Evolutionary conservation across 768 basidiomycete genomes (phyloP), one percentile per base, ranked within the genome.

Genomic region (Gymnopilus junonius): DNA sequence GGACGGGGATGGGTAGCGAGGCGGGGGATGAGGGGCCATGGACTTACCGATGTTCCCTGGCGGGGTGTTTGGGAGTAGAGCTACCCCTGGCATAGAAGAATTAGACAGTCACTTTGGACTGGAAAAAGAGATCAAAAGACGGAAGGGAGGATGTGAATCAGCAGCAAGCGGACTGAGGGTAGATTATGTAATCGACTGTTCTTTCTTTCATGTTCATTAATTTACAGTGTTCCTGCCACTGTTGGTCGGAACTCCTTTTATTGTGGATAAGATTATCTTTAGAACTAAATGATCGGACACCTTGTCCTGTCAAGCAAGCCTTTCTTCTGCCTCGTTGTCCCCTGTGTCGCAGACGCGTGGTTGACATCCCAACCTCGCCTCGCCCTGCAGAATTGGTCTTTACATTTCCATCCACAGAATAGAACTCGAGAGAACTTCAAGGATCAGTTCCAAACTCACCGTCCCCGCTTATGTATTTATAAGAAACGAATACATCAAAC

Each of bases 71-170:
- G 71, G 66, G 14, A 67, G 67, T 25, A 75, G 54, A 40, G 70
- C 63, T 61, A 75, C 71, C 60, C 73, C 73, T 63, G 73, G 72
- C 75, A 76, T 76, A 23, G 45, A 64, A 63, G 48, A 59, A 48
- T 48, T 39, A 27, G n/a, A 32, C 29, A 12, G 20, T 50, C 64
- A 59, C 35, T 37, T 46, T 48, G 55, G 34, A 48, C 53, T 58
- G 29, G 40, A 62, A 50, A 42, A 23, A 58, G 35, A 37, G 50
- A 58, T 21, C 31, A 53, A 53, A 62, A 55, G 56, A 58, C 31
- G 59, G 31, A 42, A 23, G 50, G 46, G 32, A 61, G 57, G 59
- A 56, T 59, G 59, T 68, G 67, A 68, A 65, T 68, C 67, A 68
- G 67, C 64, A 60, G 32, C 29, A 53, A 17, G 17, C 20, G 21